Evolutionary conservation across 176 grass and related monocot species (phyloP), one percentile per base, ranked within the genome.

Genomic region (Aechmea fasciata): DNA sequence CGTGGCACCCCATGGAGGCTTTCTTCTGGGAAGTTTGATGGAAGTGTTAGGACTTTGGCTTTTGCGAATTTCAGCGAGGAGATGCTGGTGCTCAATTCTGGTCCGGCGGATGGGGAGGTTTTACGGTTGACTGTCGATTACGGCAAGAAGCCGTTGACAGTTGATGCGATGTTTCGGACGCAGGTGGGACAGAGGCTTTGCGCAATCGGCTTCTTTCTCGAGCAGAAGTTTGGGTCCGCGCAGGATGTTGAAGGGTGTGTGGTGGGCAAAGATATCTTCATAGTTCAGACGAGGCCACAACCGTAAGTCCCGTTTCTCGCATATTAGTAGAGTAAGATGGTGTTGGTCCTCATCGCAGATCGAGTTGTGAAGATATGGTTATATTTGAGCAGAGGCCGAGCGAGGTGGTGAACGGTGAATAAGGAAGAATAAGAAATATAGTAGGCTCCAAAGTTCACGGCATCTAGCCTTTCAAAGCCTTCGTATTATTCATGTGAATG

Each of bases 21-120:
- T 66, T 90, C 86, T 11, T 85, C 79, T 12, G 71, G 83, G 67
- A 96, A 96, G 49, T 85, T 97, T 3, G 71, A 92, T 73, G 89
- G 73, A 19, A 69, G 19, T 11, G 79, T 97, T 24, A 85, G 47
- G 18, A 97, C 93, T 48, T 52, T 87, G 53, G 93, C 93, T 64
- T 97, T 97, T n/a, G 89, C 89, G 13, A 97, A 97, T 77, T 97
- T 97, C 62, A 97, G 93, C 2, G 76, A 96, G 71, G 89, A 92
- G 72, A 74, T 97, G 69, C 67, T 80, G 53, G 81, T 85, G n/a
- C 79, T 77, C 26, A 75, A 64, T 79, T 82, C 86, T 7, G 89
- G 78, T 52, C 93, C 88, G 14, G 79, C 88, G 14, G 57, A 97
- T 14, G 93, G 93, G 2, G 77, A 90, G 77, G 73, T 92, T 47